A percentile compares a stretch with the other conserved stretches of the same genome.
These are phyloP conservation scores for Malassezia cuniculi DNA, from an alignment of 1,284 basidiomycete genomes.

Conservation along the genomic window DNA sequence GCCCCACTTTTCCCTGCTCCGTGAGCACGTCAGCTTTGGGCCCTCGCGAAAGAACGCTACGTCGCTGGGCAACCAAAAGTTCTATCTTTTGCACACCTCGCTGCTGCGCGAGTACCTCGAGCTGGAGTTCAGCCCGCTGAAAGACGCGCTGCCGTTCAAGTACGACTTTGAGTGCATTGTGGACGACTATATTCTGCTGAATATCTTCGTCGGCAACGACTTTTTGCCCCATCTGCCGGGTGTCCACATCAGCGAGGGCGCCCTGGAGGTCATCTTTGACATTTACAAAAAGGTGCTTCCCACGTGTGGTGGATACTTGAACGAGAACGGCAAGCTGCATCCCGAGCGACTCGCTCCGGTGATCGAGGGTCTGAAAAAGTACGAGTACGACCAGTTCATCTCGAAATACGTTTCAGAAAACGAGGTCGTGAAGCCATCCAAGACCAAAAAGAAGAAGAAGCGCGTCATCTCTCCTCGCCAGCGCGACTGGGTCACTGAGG, in stretches of 20 bases:
- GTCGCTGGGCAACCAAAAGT: constrained; percentile 77
- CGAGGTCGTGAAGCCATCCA: no score
- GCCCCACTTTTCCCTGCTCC: constrained; percentile 90
- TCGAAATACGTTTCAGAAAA: constrained; percentile 68
- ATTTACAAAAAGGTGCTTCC: constrained; percentile 88
- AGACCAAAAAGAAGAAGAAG: background rate
- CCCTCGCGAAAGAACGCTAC: constrained; percentile 55
- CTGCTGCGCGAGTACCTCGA: constrained; percentile 93
- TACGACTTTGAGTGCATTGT: constrained; percentile 85
- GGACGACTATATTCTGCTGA: constrained; percentile 91
- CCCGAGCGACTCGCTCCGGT: constrained; percentile 70
- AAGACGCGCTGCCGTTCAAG: constrained; percentile 49
- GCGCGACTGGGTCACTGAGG: constrained; percentile 12
- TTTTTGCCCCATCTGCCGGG: constrained; percentile 92
- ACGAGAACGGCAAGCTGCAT: constrained; percentile 74
- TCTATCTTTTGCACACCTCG: constrained; percentile 86
- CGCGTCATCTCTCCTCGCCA: constrained; percentile 12
- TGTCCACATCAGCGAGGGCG: constrained; percentile 94
- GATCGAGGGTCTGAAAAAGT: constrained; percentile 70
- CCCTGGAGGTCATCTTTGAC: constrained; percentile 76
- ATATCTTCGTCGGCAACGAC: constrained; percentile 93
- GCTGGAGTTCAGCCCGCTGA: constrained; percentile 62
- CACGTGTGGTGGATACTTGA: constrained; percentile 76
- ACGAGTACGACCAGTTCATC: constrained; percentile 81
- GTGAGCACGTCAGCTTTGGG: constrained; percentile 97